Base-by-base conservation (phyloP, 2,329 filamentous ascomycete species). In the Aspergillus pseudoterreus region DNA sequence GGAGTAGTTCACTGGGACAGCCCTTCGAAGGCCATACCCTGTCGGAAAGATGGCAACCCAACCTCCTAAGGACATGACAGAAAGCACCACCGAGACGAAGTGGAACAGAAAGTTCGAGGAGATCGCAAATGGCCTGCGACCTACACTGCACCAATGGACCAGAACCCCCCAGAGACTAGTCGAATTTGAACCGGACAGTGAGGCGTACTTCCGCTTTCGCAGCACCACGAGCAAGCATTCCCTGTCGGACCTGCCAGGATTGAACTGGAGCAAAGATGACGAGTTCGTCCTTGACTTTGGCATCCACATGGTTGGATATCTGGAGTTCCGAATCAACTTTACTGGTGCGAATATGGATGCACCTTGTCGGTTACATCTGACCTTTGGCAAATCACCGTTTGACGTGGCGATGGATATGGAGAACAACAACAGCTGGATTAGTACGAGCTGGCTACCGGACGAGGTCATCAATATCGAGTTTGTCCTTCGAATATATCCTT, bases 321-420 rank as follows among this genome's bases (percentile, higher is more conserved):
- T 47, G 9, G 38, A 33, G 15, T 47, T 47, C 35, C 45, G 15
- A 2, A 35, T 47, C 19, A 21, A 38, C 33, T 47, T 27, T 9
- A 39, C 35, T 9, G 45, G 45, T 5, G 33, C 32, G 15, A 38
- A 47, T 17, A 47, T 47, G 45, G 45, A 47, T 17, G 45, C 45
- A 6, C 45, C 45, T 2, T 47, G 45, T 27, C 33, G 45, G 6
- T 35, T 47, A 22, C 35, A 41, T n/a, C 33, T 47, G 8, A 47
- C 45, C 6, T 47, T 47, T 24, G 45, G 45, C 17, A 35, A 47
- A 17, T 47, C 45, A 4, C 45, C 35, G 15, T 17, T 47, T 15
- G 45, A 47, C 24, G 45, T 47, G 4, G 42, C 45, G n/a, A 47
- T 47, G 45, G 45, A 27, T 15, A 47, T 47, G 45, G 21, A 47